Evolutionary conservation across 1,284 basidiomycete genomes (phyloP).

Genomic region (Sphagnurus paluster): DNA sequence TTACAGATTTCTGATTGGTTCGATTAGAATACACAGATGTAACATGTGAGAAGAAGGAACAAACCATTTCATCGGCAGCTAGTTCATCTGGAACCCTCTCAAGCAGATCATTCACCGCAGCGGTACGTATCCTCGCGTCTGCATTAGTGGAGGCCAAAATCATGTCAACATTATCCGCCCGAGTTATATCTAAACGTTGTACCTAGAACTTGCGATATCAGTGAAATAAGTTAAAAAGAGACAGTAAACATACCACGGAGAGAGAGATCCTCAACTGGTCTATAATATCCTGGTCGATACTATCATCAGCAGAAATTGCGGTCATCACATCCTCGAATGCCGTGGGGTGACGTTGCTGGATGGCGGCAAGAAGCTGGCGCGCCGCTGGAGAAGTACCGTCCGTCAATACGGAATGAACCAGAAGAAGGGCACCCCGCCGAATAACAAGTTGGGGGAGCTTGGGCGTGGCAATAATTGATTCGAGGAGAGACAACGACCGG

Average conservation of each 20-base stretch:
- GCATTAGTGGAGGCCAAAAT: slow-evolving; percentile 57
- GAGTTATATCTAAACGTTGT: slow-evolving; percentile 10
- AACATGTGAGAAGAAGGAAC: slow-evolving; percentile 12
- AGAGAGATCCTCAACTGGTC: slow-evolving; percentile 57
- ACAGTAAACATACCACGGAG: slow-evolving; percentile 43
- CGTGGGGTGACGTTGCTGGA: slow-evolving; percentile 55
- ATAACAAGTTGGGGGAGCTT: slow-evolving; percentile 38
- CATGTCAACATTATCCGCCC: slow-evolving; percentile 37
- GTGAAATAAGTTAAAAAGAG: not conserved
- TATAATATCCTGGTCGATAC: slow-evolving; percentile 39
- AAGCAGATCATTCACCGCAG: slow-evolving; percentile 53
- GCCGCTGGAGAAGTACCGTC: slow-evolving; percentile 21
- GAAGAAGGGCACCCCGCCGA: slow-evolving; percentile 33
- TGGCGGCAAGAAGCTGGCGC: slow-evolving; percentile 39
- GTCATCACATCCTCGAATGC: slow-evolving; percentile 44
- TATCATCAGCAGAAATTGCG: slow-evolving; percentile 35
- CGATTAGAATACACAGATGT: not conserved
- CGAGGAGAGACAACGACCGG: slow-evolving; percentile 38
- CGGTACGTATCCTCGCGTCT: slow-evolving; percentile 48
- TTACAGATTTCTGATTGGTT: slow-evolving; percentile 43
- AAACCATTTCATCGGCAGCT: slow-evolving; percentile 42
- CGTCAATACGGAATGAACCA: slow-evolving; percentile 33
- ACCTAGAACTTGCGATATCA: slow-evolving; percentile 6
- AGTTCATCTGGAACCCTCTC: slow-evolving; percentile 30
- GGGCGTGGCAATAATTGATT: slow-evolving; percentile 42